A percentile compares a stretch with the other conserved stretches of the same genome.
Evolutionary conservation across 345 rosid genomes (phyloP).

Genomic region (Passiflora organensis): DNA sequence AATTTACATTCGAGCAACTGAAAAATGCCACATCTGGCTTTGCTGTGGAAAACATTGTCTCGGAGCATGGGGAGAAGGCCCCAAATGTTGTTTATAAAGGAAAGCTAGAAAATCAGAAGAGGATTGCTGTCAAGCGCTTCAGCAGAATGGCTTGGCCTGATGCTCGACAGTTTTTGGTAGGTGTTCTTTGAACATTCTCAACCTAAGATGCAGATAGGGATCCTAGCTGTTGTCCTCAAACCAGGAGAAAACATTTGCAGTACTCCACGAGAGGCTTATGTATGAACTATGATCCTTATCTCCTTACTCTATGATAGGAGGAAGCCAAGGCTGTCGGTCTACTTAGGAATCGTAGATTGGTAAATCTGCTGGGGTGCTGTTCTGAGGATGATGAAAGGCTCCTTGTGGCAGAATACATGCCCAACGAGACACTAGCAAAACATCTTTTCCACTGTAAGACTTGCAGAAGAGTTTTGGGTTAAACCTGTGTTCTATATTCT

Average conservation of each 20-base stretch:
- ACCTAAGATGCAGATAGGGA: not conserved
- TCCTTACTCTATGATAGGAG: constrained; percentile 40
- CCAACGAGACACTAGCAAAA: constrained; percentile 87
- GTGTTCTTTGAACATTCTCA: not conserved
- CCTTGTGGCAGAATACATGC: constrained; percentile 90
- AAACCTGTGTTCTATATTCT: no score
- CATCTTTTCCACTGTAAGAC: constrained; percentile 89
- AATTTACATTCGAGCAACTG: constrained; percentile 68
- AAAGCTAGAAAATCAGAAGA: constrained; percentile 66
- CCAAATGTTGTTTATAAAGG: constrained; percentile 95
- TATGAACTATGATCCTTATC: no score
- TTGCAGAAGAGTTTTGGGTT: not conserved
- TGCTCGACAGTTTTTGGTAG: constrained; percentile 77
- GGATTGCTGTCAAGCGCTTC: constrained; percentile 84
- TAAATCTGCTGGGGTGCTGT: constrained; percentile 88
- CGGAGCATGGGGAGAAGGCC: constrained; percentile 95
- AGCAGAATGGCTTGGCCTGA: constrained; percentile 92
- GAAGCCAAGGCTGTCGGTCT: constrained; percentile 92
- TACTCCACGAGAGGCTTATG: no score
- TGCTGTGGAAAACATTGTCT: constrained; percentile 79
- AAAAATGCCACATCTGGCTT: constrained; percentile 89
- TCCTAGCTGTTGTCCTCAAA: no score
- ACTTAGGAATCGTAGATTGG: constrained; percentile 65
- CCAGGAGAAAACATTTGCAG: no score
- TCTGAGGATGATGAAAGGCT: constrained; percentile 85